Base-by-base conservation (phyloP, 371 early-diverging fungal species). In the Mortierella sp. region DNA sequence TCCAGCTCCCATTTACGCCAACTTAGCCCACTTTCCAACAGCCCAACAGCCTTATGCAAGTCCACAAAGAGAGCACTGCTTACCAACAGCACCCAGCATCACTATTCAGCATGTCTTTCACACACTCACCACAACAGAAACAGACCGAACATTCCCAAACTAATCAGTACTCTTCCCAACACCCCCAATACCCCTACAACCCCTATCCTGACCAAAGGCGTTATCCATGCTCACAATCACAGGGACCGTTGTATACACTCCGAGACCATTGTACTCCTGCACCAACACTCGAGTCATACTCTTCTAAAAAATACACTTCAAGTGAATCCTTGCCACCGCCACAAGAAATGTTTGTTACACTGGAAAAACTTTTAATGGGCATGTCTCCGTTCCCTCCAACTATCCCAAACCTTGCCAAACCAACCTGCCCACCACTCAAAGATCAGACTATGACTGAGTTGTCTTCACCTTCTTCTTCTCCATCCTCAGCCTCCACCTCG, bases 371-470 rank as follows among this genome's bases (percentile, higher is more conserved):
- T 15, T 65, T 80, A 59, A 70, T 80, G 75, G 81, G 63, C n/a
- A 80, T 80, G 53, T 65, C 75, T 16, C 75, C 81, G 47, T 80
- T 75, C 65, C 81, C 81, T 45, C 81, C 81, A 4, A 55, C 81
- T 11, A 75, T 75, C 47, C 81, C 75, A 13, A 67, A 47, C 36
- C 70, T 80, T 40, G 81, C 81, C 32, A 67, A 75, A 45, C 81
- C 81, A 8, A 80, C 81, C 15, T 80, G 81, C 41, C 81, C 81
- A n/a, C 45, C 74, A 10, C 40, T 78, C 22, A 63, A 67, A 15
- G 78, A 77, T 48, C 70, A 69, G 11, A 50, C 40, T 50, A 67
- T 77, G 72, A 21, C 66, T 33, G 65, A 62, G 32, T 41, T 68
- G 50, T 71, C 69, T 32, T 48, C 67, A 5, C 33, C 67, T 38